These are phyloP conservation scores for Polytrichum formosum DNA, from an alignment of 225 moss, liverwort and hornwort species.

Conservation along the genomic window DNA sequence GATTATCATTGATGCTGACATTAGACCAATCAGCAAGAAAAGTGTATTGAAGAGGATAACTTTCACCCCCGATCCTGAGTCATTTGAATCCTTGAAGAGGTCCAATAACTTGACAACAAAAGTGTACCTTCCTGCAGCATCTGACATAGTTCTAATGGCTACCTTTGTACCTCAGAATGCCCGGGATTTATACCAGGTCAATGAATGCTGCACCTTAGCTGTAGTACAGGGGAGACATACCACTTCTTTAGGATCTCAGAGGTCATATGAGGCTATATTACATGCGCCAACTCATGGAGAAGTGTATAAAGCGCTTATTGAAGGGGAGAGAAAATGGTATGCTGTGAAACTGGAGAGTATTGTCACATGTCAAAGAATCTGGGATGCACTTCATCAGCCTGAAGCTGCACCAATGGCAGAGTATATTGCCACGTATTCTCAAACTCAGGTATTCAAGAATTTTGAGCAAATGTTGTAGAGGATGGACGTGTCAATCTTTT, in stretches of 20 bases:
- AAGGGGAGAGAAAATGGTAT: conserved; percentile 38
- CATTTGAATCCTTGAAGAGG: conserved; percentile 9
- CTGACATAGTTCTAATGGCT: conserved; percentile 48
- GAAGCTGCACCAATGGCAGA: conserved; percentile 36
- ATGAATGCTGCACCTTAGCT: conserved; percentile 30
- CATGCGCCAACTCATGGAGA: conserved; percentile 24
- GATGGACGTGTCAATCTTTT: too few relatives aligned
- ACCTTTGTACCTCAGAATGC: conserved; percentile 33
- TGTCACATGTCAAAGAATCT: conserved; percentile 56
- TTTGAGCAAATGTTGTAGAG: too few relatives aligned
- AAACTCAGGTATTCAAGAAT: conserved; percentile 29
- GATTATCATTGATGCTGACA: conserved; percentile 23
- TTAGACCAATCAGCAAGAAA: conserved; percentile 37
- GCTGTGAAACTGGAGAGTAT: conserved; percentile 47
- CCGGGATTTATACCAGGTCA: conserved; percentile 25
- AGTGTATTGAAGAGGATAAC: conserved; percentile 33
- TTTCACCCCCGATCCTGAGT: conserved; percentile 21
- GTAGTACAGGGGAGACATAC: conserved; percentile 48
- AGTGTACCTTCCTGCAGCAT: conserved; percentile 41
- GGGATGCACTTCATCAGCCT: conserved; percentile 52
- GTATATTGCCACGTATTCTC: conserved; percentile 41
- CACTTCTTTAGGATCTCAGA: conserved; percentile 12
- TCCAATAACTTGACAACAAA: conserved; percentile 18
- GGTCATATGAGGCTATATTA: conserved; percentile 43
- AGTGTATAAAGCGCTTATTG: conserved; percentile 22